These are phyloP conservation scores for Plantago ovata DNA, from an alignment of 257 asterid species.

Conservation along the genomic window DNA sequence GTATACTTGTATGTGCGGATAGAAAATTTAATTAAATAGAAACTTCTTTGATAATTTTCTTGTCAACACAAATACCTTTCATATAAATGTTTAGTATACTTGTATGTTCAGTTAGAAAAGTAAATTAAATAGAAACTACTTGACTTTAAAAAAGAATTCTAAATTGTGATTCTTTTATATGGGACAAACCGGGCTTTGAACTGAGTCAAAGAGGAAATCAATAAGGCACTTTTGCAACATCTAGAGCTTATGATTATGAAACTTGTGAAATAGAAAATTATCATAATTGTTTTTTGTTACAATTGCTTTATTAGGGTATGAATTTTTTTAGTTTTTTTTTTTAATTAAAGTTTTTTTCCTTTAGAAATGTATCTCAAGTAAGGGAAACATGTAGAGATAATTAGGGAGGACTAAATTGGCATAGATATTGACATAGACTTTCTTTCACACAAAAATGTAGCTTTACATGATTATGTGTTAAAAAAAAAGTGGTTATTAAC, in stretches of 20 bases:
- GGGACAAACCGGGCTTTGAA: conserved; percentile 23
- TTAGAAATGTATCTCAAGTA: conserved; percentile 1
- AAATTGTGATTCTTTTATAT: background rate
- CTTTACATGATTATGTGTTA: background rate
- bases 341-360: background rate
- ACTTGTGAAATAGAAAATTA: conserved; percentile 24
- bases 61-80: background rate
- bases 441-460: background rate
- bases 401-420: conserved; percentile 19
- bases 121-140: too few relatives aligned
- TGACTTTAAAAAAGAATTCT: too few relatives aligned
- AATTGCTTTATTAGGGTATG: background rate
- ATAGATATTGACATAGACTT: conserved; percentile 18
- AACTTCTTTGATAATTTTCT: too few relatives aligned
- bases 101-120: background rate
- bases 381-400: conserved; percentile 25
- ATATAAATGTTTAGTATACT: background rate
- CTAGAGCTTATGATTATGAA: conserved; percentile 16
- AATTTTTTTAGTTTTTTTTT: background rate
- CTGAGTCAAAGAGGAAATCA: conserved; percentile 18
- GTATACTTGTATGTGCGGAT: too few relatives aligned
- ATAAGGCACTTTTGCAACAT: conserved; percentile 22
- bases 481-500: background rate
- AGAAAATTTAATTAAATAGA: background rate
- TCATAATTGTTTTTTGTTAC: conserved; percentile 8